Evolutionary conservation across 1,139 yeast species (phyloP).

Genomic region (Candida sanyaensis): DNA sequence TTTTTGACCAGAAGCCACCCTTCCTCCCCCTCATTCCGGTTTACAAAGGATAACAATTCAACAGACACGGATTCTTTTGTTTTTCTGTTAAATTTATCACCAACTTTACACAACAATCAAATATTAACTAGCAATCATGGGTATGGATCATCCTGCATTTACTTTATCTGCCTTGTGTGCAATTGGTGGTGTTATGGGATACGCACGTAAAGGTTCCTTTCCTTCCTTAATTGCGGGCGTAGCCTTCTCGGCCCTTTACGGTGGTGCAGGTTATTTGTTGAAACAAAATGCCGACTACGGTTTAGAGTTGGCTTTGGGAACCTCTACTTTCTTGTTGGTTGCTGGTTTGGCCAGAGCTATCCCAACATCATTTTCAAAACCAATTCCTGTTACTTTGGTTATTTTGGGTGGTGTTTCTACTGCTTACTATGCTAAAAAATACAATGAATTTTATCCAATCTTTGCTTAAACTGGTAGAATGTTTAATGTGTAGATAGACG

Average conservation of each 20-base stretch:
- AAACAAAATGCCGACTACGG: constrained; percentile 77
- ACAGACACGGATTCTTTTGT: neutral
- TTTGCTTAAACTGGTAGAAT: constrained; percentile 10
- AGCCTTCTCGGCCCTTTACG: constrained; percentile 67
- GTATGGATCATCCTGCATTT: constrained; percentile 77
- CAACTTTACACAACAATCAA: neutral
- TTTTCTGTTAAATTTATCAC: neutral
- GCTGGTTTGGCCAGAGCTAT: constrained; percentile 74
- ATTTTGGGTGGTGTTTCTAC: constrained; percentile 67
- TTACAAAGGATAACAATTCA: too few relatives aligned
- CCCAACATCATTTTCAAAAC: constrained; percentile 61
- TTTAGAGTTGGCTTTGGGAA: constrained; percentile 74
- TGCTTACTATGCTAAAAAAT: constrained; percentile 67
- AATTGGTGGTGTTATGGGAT: constrained; percentile 76
- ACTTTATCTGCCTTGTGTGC: constrained; percentile 76
- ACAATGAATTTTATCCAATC: constrained; percentile 62
- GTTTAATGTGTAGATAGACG: neutral
- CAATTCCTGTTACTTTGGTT: constrained; percentile 71
- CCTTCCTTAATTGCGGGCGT: constrained; percentile 85
- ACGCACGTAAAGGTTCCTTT: constrained; percentile 66
- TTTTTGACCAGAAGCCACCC: too few relatives aligned
- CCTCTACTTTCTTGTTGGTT: constrained; percentile 62
- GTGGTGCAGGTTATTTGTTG: constrained; percentile 75
- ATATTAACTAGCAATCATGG: constrained; percentile 5
- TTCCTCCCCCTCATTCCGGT: too few relatives aligned